Percentiles rank a stretch among this genome's conserved stretches.
These are phyloP conservation scores for Musa troglodytarum DNA, from an alignment of 176 grass and related monocot genomes.

Conservation along the genomic window DNA sequence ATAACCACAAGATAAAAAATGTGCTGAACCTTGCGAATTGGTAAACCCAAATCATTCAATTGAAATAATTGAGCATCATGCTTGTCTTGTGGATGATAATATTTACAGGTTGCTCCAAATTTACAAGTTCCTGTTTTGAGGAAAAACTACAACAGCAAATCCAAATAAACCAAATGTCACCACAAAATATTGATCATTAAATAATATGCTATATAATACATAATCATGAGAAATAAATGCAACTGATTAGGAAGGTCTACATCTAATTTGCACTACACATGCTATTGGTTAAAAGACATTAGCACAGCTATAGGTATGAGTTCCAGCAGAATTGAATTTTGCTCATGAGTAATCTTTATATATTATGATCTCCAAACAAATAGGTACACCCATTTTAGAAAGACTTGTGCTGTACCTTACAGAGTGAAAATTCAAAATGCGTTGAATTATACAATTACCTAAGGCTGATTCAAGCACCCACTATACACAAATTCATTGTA, in stretches of 20 bases:
- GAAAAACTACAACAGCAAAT: constrained; percentile 34
- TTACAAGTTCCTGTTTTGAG: constrained; percentile 41
- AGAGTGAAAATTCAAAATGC: no score
- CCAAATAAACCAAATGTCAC: not conserved
- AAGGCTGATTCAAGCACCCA: no score
- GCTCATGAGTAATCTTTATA: not conserved
- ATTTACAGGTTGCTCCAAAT: constrained; percentile 31
- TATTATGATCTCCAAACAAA: no score
- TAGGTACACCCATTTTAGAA: no score
- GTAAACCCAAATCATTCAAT: constrained; percentile 34
- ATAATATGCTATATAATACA: not conserved
- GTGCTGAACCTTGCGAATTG: constrained; percentile 29
- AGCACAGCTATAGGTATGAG: not conserved
- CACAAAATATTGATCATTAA: not conserved
- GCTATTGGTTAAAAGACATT: not conserved
- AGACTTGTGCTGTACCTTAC: no score
- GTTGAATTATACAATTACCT: no score
- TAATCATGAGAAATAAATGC: not conserved
- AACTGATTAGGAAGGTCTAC: not conserved
- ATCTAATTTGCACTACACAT: not conserved
- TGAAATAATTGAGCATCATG: constrained; percentile 17
- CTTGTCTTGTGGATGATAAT: constrained; percentile 35
- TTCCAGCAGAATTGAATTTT: not conserved
- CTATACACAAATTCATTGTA: no score
- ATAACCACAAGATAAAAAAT: constrained; percentile 1